phyloP scores from a whole-genome alignment of 2,329 filamentous ascomycete genomes.

The Cryphonectria parasitica region DNA sequence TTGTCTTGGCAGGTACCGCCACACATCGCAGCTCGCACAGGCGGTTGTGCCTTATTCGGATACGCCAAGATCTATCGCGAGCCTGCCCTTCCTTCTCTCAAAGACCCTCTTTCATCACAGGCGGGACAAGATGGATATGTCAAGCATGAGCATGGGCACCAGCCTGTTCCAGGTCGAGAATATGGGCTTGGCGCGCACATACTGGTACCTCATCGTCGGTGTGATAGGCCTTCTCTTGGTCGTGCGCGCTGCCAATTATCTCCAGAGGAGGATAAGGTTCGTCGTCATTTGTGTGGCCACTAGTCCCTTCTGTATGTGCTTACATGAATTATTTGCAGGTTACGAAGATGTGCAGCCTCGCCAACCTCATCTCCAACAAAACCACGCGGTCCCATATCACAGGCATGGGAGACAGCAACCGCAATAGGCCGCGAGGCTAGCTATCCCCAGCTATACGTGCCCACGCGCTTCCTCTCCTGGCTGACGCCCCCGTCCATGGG shows the following conservation, averaged over 20 bases:
- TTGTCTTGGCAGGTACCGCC: slow-evolving; percentile 21
- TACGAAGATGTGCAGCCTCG: slow-evolving; percentile 49
- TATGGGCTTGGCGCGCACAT: slow-evolving; percentile 55
- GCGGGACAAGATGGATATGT: slow-evolving; percentile 37
- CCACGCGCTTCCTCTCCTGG: slow-evolving; percentile 54
- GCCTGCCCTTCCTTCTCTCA: neutral
- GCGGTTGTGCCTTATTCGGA: neutral
- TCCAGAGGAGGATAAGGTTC: slow-evolving; percentile 49
- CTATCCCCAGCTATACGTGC: slow-evolving; percentile 59
- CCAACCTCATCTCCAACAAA: slow-evolving; percentile 56
- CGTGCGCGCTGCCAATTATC: slow-evolving; percentile 49
- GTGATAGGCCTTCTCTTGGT: slow-evolving; percentile 48
- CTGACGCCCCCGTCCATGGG: slow-evolving; percentile 62
- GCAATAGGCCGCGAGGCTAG: slow-evolving; percentile 60
- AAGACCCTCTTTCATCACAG: neutral
- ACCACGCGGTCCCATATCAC: slow-evolving; percentile 50
- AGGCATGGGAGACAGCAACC: slow-evolving; percentile 62
- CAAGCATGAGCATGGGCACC: slow-evolving; percentile 41
- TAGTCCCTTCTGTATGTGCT: neutral
- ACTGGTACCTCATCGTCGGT: slow-evolving; percentile 62
- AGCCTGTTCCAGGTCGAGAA: slow-evolving; percentile 51
- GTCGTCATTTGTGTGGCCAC: slow-evolving; percentile 19
- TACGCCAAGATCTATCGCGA: neutral
- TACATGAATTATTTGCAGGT: slow-evolving; percentile 39
- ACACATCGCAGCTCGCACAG: neutral